Conservation (phyloP, 1,284 basidiomycete species). For the Phylloporus sp. region DNA sequence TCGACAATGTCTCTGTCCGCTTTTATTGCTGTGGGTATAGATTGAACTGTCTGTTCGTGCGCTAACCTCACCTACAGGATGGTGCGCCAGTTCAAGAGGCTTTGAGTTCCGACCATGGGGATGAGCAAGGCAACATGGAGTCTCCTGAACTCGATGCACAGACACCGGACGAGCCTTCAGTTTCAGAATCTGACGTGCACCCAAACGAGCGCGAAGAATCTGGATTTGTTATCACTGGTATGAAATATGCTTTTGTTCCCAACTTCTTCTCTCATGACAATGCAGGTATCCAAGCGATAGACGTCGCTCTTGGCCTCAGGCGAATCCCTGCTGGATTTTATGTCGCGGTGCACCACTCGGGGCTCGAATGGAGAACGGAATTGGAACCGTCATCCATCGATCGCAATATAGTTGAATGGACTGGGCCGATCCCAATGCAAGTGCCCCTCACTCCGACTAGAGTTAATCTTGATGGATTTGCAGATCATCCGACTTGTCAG, state of each 20-base stretch:
- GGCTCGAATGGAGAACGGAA: not conserved
- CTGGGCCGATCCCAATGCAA: not conserved
- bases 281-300: too few relatives aligned
- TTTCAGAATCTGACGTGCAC: too few relatives aligned
- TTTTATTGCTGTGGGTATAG: not conserved
- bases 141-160: not conserved
- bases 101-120: not conserved
- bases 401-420: not conserved
- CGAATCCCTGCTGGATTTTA: not conserved
- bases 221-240: too few relatives aligned
- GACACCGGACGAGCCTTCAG: not conserved
- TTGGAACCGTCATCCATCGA: not conserved
- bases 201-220: too few relatives aligned
- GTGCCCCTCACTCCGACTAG: not conserved
- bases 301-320: not conserved
- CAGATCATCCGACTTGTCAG: not conserved
- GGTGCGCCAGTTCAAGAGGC: not conserved
- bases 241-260: too few relatives aligned
- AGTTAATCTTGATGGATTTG: not conserved
- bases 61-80: not conserved
- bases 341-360: not conserved
- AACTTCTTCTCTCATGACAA: too few relatives aligned
- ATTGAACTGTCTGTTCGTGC: not conserved
- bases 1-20: not conserved
- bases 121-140: not conserved